phyloP scores from a whole-genome alignment of 208 protist genomes.

The Leishmania major region DNA sequence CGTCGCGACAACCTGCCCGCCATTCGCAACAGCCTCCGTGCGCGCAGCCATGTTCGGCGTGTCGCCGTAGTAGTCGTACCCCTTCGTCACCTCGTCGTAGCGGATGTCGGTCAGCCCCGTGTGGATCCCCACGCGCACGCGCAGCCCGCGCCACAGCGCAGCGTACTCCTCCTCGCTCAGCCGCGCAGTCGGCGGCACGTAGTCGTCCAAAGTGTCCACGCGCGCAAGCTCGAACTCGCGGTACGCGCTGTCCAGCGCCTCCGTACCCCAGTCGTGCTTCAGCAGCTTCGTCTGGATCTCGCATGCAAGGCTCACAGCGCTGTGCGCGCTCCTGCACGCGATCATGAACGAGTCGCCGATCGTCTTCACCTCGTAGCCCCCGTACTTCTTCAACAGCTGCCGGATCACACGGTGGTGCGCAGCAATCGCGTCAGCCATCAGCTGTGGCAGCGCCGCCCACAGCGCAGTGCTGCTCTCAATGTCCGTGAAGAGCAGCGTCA shows the following conservation, averaged over 20 bases:
- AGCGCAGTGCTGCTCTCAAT: conserved; percentile 82
- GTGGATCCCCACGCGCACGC: conserved; percentile 67
- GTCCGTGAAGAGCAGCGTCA: conserved; percentile 81
- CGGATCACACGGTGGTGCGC: conserved; percentile 77
- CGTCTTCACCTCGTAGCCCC: conserved; percentile 49
- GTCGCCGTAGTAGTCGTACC: conserved; percentile 42
- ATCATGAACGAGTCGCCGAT: conserved; percentile 48
- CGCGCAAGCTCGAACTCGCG: conserved; percentile 44
- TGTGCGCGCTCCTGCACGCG: conserved; percentile 51
- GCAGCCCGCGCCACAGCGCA: conserved; percentile 46
- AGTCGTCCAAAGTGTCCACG: conserved; percentile 21
- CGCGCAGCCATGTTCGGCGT: conserved; percentile 42
- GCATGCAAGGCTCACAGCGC: conserved; percentile 43
- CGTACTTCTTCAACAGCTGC: conserved; percentile 47
- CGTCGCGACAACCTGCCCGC: conserved; percentile 75
- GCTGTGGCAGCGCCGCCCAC: conserved; percentile 56
- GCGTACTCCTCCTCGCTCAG: conserved; percentile 42
- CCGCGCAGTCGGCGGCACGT: conserved; percentile 31
- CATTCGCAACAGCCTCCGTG: conserved; percentile 69
- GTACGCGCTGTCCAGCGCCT: conserved; percentile 50
- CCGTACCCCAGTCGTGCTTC: conserved; percentile 52
- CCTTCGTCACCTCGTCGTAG: conserved; percentile 57
- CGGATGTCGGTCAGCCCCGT: conserved; percentile 67
- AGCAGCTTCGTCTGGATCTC: conserved; percentile 64
- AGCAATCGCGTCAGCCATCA: conserved; percentile 70